phyloP scores from a whole-genome alignment of 2,329 filamentous ascomycete genomes.

The Rugonectria rugulosa region DNA sequence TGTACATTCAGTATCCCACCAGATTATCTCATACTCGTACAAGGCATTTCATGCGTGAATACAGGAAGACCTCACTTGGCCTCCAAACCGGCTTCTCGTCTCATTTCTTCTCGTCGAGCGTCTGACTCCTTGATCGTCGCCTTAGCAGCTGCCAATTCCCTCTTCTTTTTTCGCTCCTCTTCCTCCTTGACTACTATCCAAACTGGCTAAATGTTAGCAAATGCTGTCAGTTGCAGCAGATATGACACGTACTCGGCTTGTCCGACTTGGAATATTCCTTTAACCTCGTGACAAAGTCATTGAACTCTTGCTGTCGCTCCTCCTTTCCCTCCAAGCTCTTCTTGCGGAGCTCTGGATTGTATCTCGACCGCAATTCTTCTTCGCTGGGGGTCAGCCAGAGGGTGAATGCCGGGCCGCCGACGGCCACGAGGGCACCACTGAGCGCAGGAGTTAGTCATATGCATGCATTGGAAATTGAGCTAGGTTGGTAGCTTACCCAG shows the following conservation, averaged over 20 bases:
- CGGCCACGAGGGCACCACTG: conserved; percentile 74
- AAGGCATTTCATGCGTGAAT: conserved; percentile 17
- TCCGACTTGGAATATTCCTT: conserved; percentile 92
- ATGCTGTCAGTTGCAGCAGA: neutral
- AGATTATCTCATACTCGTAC: conserved; percentile 33
- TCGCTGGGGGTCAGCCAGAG: conserved; percentile 83
- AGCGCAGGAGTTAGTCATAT: conserved; percentile 22
- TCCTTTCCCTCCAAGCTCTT: conserved; percentile 81
- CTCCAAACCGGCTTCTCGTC: conserved; percentile 55
- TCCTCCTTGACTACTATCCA: conserved; percentile 61
- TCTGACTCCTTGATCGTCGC: conserved; percentile 52
- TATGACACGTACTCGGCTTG: conserved; percentile 76
- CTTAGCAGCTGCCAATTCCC: conserved; percentile 44
- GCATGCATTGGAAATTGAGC: conserved; percentile 21
- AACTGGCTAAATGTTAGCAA: conserved; percentile 46
- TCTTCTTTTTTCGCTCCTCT: conserved; percentile 51
- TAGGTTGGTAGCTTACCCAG: conserved; percentile 61
- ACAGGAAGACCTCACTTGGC: conserved; percentile 37
- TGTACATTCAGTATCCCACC: conserved; percentile 28
- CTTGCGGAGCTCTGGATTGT: conserved; percentile 94
- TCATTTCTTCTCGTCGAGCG: conserved; percentile 56
- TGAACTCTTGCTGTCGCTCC: conserved; percentile 83
- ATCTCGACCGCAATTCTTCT: conserved; percentile 89
- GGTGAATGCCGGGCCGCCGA: conserved; percentile 87
- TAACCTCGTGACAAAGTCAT: conserved; percentile 82